Evolutionary conservation across 805 yeast species (phyloP).

Genomic region (Candida michaelii): DNA sequence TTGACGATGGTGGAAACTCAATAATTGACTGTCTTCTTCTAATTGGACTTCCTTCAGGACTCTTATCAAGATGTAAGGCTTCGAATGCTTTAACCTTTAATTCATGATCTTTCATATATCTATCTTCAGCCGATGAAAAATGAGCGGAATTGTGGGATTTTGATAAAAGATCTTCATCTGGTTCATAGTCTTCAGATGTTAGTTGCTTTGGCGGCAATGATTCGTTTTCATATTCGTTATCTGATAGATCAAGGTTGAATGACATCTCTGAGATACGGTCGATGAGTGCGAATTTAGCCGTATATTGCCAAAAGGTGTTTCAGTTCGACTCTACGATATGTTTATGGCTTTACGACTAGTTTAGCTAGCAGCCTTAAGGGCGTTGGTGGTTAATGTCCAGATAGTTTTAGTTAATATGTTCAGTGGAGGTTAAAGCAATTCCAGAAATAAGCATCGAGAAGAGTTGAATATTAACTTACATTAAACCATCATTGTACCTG

Average conservation of each 20-base stretch:
- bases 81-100: conserved; percentile 63
- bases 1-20: conserved; percentile 29
- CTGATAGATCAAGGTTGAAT: conserved; percentile 4
- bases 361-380: no score
- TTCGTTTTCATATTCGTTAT: conserved; percentile 3
- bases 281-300: no score
- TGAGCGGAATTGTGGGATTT: conserved; percentile 48
- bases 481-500: no score
- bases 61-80: conserved; percentile 31
- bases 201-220: conserved; percentile 6
- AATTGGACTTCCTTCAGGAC: conserved; percentile 11
- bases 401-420: no score
- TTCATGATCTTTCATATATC: conserved; percentile 61
- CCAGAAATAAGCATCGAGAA: no score
- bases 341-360: no score
- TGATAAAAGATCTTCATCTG: conserved; percentile 29
- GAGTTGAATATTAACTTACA: no score
- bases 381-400: no score
- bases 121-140: conserved; percentile 65
- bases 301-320: no score
- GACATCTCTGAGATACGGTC: neutral
- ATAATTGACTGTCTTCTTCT: conserved; percentile 39
- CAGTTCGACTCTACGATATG: no score
- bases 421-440: no score
- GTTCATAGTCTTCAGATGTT: conserved; percentile 9